phyloP scores from a whole-genome alignment of 495 filamentous ascomycete species.

The Hypoxylon subgilvum region DNA sequence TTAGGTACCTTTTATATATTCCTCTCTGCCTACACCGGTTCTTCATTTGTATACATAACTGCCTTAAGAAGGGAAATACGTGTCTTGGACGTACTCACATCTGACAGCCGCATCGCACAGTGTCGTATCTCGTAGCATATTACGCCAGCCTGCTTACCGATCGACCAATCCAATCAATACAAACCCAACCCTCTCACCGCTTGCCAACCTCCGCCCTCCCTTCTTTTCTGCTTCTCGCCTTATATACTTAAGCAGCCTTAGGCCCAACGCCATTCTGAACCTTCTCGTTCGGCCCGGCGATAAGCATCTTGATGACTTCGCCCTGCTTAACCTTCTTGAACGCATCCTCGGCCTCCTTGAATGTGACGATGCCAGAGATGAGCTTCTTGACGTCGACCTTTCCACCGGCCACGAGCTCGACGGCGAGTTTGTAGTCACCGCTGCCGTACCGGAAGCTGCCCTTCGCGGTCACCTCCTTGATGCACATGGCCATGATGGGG shows the following conservation, averaged over 20 bases:
- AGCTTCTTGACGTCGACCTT: constrained; percentile 74
- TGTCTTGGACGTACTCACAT: too few relatives aligned
- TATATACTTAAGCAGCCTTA: constrained; percentile 1
- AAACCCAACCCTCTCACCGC: too few relatives aligned
- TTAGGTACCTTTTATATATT: too few relatives aligned
- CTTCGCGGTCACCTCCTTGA: constrained; percentile 80
- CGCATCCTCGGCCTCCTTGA: constrained; percentile 75
- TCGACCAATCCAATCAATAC: too few relatives aligned
- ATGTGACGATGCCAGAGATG: constrained; percentile 70
- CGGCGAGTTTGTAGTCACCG: constrained; percentile 79
- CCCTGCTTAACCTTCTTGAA: constrained; percentile 79
- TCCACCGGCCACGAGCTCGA: constrained; percentile 68
- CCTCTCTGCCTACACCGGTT: too few relatives aligned
- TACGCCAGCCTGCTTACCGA: too few relatives aligned
- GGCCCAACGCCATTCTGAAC: constrained; percentile 20
- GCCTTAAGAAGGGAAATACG: too few relatives aligned
- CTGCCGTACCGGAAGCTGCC: constrained; percentile 84
- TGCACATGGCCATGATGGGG: constrained; percentile 79
- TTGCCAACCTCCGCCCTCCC: too few relatives aligned
- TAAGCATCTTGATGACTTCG: constrained; percentile 83
- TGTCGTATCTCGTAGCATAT: too few relatives aligned
- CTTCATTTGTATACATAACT: too few relatives aligned
- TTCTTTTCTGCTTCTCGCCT: background rate
- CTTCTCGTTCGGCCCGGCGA: constrained; percentile 70
- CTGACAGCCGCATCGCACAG: too few relatives aligned